Evolutionary conservation across 2,329 filamentous ascomycete genomes (phyloP).

Genomic region (Claviceps quebecensis): DNA sequence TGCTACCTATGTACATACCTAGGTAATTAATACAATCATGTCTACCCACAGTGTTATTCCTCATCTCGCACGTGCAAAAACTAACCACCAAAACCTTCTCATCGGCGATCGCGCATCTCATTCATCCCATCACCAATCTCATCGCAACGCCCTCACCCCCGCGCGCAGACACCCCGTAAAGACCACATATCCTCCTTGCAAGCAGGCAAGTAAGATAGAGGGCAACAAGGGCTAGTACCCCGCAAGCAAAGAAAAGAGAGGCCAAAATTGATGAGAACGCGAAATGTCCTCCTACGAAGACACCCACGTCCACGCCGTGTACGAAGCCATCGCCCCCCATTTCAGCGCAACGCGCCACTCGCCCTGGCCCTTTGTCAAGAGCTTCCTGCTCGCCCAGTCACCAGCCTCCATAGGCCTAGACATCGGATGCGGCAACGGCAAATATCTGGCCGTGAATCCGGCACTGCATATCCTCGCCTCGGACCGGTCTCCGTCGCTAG

Average conservation of each 20-base stretch:
- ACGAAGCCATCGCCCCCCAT: conserved; percentile 73
- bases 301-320: conserved; percentile 79
- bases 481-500: conserved; percentile 56
- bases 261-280: background rate
- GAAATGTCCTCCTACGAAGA: conserved; percentile 52
- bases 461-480: conserved; percentile 69
- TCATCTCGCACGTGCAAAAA: no score
- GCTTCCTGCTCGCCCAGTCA: conserved; percentile 53
- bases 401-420: conserved; percentile 73
- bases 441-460: conserved; percentile 73
- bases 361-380: conserved; percentile 85
- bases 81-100: no score
- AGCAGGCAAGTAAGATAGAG: no score
- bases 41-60: no score
- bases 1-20: no score
- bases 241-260: background rate
- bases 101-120: no score
- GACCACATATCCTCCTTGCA: no score
- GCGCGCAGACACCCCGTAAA: no score
- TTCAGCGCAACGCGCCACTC: conserved; percentile 68
- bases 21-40: no score
- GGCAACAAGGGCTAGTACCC: no score
- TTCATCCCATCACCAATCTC: no score
- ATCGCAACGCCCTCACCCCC: no score
- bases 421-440: conserved; percentile 92